Conservation (phyloP, 305 asterid species). For the Plantago coronopus region DNA sequence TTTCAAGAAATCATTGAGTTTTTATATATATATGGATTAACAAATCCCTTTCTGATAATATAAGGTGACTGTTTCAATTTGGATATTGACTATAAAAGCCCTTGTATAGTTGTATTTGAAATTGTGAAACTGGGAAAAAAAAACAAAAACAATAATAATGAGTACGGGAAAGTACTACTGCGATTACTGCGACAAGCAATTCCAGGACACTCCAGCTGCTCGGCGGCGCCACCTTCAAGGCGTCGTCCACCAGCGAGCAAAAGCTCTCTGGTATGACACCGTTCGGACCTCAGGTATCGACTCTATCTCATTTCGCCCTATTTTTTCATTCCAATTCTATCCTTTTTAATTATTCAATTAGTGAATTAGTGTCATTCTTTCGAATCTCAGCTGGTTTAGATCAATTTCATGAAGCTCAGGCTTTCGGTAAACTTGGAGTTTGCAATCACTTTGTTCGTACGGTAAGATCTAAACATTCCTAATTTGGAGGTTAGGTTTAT, state of each 20-base stretch:
- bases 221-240: slow-evolving; percentile 92
- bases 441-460: slow-evolving; percentile 79
- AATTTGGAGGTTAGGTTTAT: neutral
- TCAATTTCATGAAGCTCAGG: slow-evolving; percentile 40
- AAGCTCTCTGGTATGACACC: slow-evolving; percentile 88
- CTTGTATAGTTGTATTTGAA: no score
- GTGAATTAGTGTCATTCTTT: neutral
- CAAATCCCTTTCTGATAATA: no score
- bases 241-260: slow-evolving; percentile 82
- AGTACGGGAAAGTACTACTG: slow-evolving; percentile 76
- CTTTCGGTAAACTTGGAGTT: slow-evolving; percentile 47
- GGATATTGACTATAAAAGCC: neutral
- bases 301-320: slow-evolving; percentile 25
- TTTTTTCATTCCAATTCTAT: neutral
- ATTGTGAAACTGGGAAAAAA: no score
- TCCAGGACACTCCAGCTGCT: slow-evolving; percentile 72
- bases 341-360: neutral
- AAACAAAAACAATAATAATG: slow-evolving; percentile 37
- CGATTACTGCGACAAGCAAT: slow-evolving; percentile 92
- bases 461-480: slow-evolving; percentile 36
- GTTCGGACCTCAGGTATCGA: slow-evolving; percentile 34
- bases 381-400: slow-evolving; percentile 30
- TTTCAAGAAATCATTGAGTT: no score
- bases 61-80: no score
- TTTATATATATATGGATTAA: no score